A percentile compares a stretch with the other conserved stretches of the same genome.
These are phyloP conservation scores for Heliocybe sulcata DNA, from an alignment of 1,284 basidiomycete species.

Conservation along the genomic window DNA sequence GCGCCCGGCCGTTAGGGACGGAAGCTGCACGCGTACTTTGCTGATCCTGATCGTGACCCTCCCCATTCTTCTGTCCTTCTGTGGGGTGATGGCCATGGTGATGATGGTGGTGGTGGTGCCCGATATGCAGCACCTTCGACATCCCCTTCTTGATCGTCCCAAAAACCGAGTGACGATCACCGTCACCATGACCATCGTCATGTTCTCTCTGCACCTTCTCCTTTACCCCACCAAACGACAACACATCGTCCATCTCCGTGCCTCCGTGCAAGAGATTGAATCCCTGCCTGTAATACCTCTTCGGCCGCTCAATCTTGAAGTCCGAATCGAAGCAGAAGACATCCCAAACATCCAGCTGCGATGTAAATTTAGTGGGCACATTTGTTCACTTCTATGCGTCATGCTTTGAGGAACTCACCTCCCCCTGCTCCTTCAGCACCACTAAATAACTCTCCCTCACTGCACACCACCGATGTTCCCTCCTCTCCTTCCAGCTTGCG, in stretches of 20 bases:
- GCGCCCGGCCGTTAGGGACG: background rate
- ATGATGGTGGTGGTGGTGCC: background rate
- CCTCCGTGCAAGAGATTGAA: slow-evolving; percentile 48
- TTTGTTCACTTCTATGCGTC: background rate
- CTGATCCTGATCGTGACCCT: background rate
- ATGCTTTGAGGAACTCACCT: slow-evolving; percentile 38
- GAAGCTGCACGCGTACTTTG: background rate
- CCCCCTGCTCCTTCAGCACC: slow-evolving; percentile 81
- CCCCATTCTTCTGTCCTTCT: too few species aligned
- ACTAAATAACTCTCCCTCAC: slow-evolving; percentile 93
- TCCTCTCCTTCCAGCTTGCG: slow-evolving; percentile 60
- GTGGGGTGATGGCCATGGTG: background rate
- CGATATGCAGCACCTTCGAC: slow-evolving; percentile 35
- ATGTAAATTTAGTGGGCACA: slow-evolving; percentile 3
- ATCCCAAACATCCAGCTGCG: slow-evolving; percentile 76
- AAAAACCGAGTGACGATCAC: slow-evolving; percentile 31
- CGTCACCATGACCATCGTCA: slow-evolving; percentile 4
- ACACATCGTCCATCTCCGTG: slow-evolving; percentile 18
- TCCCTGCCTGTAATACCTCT: slow-evolving; percentile 72
- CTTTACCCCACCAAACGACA: slow-evolving; percentile 12
- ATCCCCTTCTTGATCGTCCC: slow-evolving; percentile 44
- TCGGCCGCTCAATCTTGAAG: slow-evolving; percentile 81
- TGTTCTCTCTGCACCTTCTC: slow-evolving; percentile 14
- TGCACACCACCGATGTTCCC: slow-evolving; percentile 86
- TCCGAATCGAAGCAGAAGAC: slow-evolving; percentile 91